phyloP scores from a whole-genome alignment of 2,329 filamentous ascomycete genomes.

The Colletotrichum lupini region DNA sequence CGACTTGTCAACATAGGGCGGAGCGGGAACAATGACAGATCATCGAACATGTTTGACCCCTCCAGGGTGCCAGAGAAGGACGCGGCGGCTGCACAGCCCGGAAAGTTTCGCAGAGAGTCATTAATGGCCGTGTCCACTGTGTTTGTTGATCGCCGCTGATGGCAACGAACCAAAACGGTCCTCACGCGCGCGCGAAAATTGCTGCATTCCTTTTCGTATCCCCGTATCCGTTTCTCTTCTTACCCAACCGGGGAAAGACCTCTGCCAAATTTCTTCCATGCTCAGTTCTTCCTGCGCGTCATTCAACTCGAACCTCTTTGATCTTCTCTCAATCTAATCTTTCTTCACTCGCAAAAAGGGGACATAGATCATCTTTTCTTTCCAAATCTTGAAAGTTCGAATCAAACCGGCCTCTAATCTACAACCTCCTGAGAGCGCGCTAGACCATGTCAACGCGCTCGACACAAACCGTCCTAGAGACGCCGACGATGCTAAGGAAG shows the following conservation, averaged over 20 bases:
- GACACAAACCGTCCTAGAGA: constrained; percentile 15
- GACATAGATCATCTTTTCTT: background rate
- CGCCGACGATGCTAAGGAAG: background rate
- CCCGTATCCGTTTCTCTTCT: constrained; percentile 2
- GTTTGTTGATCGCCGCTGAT: background rate
- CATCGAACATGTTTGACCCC: constrained; percentile 8
- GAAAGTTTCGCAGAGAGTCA: constrained; percentile 27
- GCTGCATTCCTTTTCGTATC: background rate
- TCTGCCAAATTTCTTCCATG: background rate
- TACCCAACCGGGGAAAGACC: background rate
- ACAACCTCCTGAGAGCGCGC: background rate
- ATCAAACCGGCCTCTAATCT: background rate
- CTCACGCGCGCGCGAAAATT: background rate
- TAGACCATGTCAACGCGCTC: constrained; percentile 7
- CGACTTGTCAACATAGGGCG: background rate
- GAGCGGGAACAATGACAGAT: constrained; percentile 1
- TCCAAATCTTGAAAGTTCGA: background rate
- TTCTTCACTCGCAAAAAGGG: background rate
- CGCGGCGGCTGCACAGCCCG: background rate
- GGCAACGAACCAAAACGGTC: background rate
- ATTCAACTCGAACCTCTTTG: no score
- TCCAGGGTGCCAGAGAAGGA: background rate
- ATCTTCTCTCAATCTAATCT: background rate
- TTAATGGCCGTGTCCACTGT: background rate
- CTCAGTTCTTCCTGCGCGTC: background rate